Evolutionary conservation across 2,329 filamentous ascomycete species (phyloP), one percentile per base, ranked within the genome.

Genomic region (Penicillium sp.): DNA sequence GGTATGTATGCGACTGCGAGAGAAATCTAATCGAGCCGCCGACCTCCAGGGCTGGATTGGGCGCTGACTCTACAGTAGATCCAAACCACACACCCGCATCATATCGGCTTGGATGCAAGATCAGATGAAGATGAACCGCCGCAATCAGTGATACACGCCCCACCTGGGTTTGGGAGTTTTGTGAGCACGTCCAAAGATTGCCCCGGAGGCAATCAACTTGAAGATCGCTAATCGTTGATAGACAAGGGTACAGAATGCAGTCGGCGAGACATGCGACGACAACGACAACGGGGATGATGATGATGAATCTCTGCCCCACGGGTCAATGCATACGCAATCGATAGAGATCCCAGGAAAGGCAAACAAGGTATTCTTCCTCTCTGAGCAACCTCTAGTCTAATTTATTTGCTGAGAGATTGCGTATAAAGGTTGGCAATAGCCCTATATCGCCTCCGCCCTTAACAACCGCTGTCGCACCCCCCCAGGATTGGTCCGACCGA

Each of bases 71-170:
- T 11, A 23, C 21, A 34, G 16, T 34, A 68, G 65, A 59, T 66
- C 33, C 57, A 56, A 50, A 65, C 59, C 16, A 41, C 45, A 15
- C 53, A 48, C 31, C 39, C 45, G 25, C 33, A 37, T 39, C 41
- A 41, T 6, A 39, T 37, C n/a, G 48, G 42, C 14, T 47, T 41
- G 16, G 47, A 42, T 36, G 26, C 46, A 34, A 69, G 71, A 37
- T 77, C 77, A 16, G 82, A 81, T 46, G 87, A 94, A 51, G 87
- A 90, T 39, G 68, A 69, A 36, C 60, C 68, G 52, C 84, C 88
- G 16, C 78, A 87, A 37, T 96, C 90, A 1, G 90, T 94, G 39
- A 95, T 96, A 53, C 90, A 95, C 72, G 87, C 87, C 11, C 89
- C 90, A 0, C 77, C 87, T 50, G 87, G 84, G 47, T 96, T 93